A percentile compares a stretch with the other conserved stretches of the same genome.
These are phyloP conservation scores for Colletotrichum acutatum DNA, from an alignment of 2,329 filamentous ascomycete genomes.

Conservation along the genomic window DNA sequence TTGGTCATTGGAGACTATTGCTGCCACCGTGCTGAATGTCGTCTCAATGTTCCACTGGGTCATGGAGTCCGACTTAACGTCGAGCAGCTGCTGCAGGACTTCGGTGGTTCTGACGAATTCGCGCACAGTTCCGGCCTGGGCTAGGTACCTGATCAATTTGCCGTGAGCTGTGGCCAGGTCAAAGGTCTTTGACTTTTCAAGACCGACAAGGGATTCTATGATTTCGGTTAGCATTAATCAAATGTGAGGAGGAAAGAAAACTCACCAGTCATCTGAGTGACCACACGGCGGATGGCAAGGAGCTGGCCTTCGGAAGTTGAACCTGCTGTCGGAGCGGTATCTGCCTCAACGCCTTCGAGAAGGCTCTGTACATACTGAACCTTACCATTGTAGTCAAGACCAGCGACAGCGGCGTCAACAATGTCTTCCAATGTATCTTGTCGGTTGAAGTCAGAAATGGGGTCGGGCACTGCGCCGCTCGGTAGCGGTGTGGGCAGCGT, in stretches of 20 bases:
- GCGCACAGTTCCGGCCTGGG: constrained; percentile 41
- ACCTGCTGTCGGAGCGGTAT: neutral
- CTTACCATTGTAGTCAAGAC: constrained; percentile 45
- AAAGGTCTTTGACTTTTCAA: constrained; percentile 41
- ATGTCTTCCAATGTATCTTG: constrained; percentile 44
- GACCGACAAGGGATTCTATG: constrained; percentile 24
- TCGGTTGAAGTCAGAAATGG: constrained; percentile 19
- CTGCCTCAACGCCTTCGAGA: constrained; percentile 36
- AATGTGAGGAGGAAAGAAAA: neutral
- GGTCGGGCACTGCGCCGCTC: constrained; percentile 19
- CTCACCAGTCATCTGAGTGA: constrained; percentile 53
- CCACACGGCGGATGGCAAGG: constrained; percentile 55
- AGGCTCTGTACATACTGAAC: constrained; percentile 53
- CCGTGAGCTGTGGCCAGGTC: constrained; percentile 55
- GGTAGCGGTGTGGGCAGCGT: neutral
- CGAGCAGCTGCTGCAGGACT: constrained; percentile 58
- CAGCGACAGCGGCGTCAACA: constrained; percentile 45
- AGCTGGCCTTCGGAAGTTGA: constrained; percentile 48
- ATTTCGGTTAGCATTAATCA: neutral
- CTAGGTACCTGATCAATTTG: constrained; percentile 49
- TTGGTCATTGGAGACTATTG: constrained; percentile 42
- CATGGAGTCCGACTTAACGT: constrained; percentile 61
- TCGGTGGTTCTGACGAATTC: constrained; percentile 53
- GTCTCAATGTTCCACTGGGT: constrained; percentile 69
- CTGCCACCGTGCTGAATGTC: constrained; percentile 58